Base-by-base conservation (phyloP, 352 stramenopile genomes). In the Phytophthora crassamura region DNA sequence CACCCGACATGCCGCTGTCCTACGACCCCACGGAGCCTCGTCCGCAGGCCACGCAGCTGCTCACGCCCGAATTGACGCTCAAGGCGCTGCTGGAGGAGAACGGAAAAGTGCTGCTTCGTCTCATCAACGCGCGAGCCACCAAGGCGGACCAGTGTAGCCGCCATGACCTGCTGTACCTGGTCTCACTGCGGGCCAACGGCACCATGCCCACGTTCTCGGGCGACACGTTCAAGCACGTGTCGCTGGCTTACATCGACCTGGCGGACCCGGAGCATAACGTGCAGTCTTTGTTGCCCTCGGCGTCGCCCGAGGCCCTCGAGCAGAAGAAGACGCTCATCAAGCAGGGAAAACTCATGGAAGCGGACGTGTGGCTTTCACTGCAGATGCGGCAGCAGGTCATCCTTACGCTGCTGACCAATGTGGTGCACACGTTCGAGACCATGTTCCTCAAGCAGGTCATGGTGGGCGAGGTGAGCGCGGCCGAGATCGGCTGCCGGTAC, bases 181-280 rank as follows among this genome's bases (percentile, higher is more conserved):
- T 58, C 30, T 80, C 82, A 10, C 64, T 95, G 20, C 84, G 84
- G 25, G 53, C 74, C 7, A 66, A 78, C 18, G 79, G 72, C 41
- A 86, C 69, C n/a, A 95, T 95, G 86, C 86, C 86, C 18, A 92
- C 80, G 38, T 95, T 95, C 73, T 95, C 86, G n/a, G 86, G 81
- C 16, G 80, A 91, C 47, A 89, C 86, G 18, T 91, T 95, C 67
- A 74, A 80, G 43, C 71, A 86, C 51, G 83, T 93, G 12, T 84
- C 85, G 11, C 69, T 95, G 35, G 86, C 86, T 16, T 95, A 92
- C 62, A 86, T 95, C 25, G 83, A 95, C 57, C 73, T 88, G 39
- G 61, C 67, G 3, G 86, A 95, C 48, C 74, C 78, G 9, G 86
- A 91, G 47, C 83, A 93, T 59, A 78, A 89, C 36, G 80, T 95